Conservation (phyloP, 345 rosid species). For the Acer yangbiense region DNA sequence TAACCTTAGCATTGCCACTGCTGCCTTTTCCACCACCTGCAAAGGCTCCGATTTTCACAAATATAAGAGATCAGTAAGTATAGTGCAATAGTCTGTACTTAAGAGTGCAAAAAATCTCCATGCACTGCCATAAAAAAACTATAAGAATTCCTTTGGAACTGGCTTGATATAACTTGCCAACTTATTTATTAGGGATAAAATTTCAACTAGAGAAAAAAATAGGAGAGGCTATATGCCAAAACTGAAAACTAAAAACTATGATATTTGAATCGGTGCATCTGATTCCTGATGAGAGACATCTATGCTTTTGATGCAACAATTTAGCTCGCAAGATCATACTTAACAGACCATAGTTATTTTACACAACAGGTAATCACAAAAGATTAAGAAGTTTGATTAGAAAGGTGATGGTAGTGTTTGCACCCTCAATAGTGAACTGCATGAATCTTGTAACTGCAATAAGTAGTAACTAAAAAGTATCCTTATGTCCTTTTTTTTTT, state of each 20-base stretch:
- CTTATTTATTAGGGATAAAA: not conserved
- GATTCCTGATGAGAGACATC: not conserved
- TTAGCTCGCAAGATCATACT: conserved; percentile 1
- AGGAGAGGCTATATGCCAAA: not conserved
- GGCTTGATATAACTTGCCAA: not conserved
- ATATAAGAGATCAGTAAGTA: conserved; percentile 17
- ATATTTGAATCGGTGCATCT: not conserved
- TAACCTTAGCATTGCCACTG: conserved; percentile 49
- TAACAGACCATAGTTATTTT: not conserved
- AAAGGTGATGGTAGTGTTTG: not conserved
- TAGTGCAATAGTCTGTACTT: not conserved
- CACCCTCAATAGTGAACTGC: not conserved
- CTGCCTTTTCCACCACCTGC: conserved; percentile 73
- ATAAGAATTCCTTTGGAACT: not conserved
- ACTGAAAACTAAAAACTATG: not conserved
- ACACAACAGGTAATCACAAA: not conserved
- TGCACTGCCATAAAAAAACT: not conserved
- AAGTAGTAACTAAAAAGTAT: not conserved
- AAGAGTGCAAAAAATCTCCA: not conserved
- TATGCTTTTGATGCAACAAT: conserved; percentile 15
- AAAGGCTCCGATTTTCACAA: conserved; percentile 19
- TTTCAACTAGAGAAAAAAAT: not conserved
- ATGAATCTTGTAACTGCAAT: too few species aligned
- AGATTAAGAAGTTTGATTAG: not conserved
- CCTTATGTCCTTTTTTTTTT: too few species aligned